Conservation (phyloP, 306 rosid genomes). For the Pterocarpus macrocarpus region DNA sequence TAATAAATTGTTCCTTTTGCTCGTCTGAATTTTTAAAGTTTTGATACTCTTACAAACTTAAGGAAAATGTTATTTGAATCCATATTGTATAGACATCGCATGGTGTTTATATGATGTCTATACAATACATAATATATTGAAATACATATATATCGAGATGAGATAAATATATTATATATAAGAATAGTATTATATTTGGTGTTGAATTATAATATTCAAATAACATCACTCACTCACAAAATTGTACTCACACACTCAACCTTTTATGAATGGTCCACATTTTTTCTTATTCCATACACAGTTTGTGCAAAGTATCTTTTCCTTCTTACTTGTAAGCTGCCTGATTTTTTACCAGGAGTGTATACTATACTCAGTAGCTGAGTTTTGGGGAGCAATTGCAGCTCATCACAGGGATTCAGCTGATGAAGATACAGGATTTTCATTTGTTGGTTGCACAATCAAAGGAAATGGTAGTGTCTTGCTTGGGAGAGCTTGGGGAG, state of each 20-base stretch:
- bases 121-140: too few relatives aligned
- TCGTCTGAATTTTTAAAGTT: neutral
- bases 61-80: too few relatives aligned
- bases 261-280: neutral
- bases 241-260: neutral
- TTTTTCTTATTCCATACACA: too few relatives aligned
- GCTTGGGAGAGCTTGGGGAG: slow-evolving; percentile 85
- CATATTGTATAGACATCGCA: too few relatives aligned
- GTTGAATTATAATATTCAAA: too few relatives aligned
- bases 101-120: too few relatives aligned
- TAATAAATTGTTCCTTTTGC: neutral
- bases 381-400: slow-evolving; percentile 73
- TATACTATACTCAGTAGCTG: slow-evolving; percentile 59
- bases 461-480: slow-evolving; percentile 61
- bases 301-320: neutral
- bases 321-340: neutral
- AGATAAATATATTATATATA: too few relatives aligned
- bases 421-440: slow-evolving; percentile 68
- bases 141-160: too few relatives aligned
- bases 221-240: too few relatives aligned
- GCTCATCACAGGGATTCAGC: slow-evolving; percentile 75
- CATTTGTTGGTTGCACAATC: slow-evolving; percentile 65
- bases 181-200: too few relatives aligned
- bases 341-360: slow-evolving; percentile 54
- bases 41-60: neutral